A percentile compares a stretch with the other conserved stretches of the same genome.
Evolutionary conservation across 306 rosid species (phyloP).

Genomic region (Dalbergia cochinchinensis): DNA sequence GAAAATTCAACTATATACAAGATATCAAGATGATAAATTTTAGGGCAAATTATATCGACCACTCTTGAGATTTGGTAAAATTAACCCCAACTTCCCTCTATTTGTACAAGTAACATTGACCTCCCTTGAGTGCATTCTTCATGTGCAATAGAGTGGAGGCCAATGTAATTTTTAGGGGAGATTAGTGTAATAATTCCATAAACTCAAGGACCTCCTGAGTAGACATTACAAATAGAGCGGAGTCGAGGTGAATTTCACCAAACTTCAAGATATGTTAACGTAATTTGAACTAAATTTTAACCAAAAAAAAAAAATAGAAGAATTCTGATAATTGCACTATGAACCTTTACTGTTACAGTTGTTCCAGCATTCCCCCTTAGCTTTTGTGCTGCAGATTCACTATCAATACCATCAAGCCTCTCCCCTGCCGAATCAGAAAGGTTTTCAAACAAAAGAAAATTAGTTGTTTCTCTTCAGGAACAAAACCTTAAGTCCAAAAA

Average conservation of each 20-base stretch:
- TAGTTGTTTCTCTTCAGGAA: neutral
- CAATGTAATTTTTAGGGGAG: no score
- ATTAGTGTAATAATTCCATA: no score
- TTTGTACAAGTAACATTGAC: no score
- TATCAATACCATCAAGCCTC: slow-evolving; percentile 77
- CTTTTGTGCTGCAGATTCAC: slow-evolving; percentile 86
- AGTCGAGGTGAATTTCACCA: no score
- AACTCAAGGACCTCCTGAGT: no score
- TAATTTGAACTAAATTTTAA: neutral
- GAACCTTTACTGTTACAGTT: slow-evolving; percentile 77
- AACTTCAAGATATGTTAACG: no score
- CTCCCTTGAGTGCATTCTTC: no score
- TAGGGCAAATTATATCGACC: no score
- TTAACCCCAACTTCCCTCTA: no score
- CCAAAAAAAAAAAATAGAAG: neutral
- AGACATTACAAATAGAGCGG: no score
- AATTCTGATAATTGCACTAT: slow-evolving; percentile 49
- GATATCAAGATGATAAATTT: neutral
- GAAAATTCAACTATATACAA: slow-evolving; percentile 16
- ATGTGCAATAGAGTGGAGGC: no score
- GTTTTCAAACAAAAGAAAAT: slow-evolving; percentile 33
- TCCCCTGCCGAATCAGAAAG: slow-evolving; percentile 65
- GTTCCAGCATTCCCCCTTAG: slow-evolving; percentile 96
- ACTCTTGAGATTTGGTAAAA: no score
- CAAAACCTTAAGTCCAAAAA: neutral